Evolutionary conservation across 2,329 filamentous ascomycete species (phyloP), one percentile per base, ranked within the genome.

Genomic region (Botrytis squamosa): DNA sequence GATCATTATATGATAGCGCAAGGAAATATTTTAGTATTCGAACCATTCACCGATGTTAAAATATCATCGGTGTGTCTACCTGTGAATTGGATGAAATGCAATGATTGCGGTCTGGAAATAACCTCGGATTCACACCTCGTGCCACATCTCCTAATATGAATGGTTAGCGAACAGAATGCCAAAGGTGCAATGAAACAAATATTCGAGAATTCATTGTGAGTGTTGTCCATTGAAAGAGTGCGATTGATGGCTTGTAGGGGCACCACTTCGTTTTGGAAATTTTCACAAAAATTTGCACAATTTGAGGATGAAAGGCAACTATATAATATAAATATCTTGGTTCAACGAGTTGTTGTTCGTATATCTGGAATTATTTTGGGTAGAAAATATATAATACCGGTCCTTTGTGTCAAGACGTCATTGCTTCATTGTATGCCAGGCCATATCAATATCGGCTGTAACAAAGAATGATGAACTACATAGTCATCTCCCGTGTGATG

Each of bases 1-100:
- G 25, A 0, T 22, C 9, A 38, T 68, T 57, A 55, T 42, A 55
- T 68, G 20, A 29, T 16, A 16, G 7, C 1, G 1, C 1, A 40
- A 5, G 9, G 2, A 52, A 1, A 29, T 14, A 7, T 6, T 6
- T 12, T 3, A 0, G 5, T 16, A 0, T 29, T 55, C 6, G 12
- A 22, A 40, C 12, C 9, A 55, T 55, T 55, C 25, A 57, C 12
- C 1, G 5, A 22, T 12, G 2, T 29, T 8, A 1, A 68, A 36
- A 14, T 1, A n/a, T 52, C 5, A 7, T 40, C 20, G 3, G 8
- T 8, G 8, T 18, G 33, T 16, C 12, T 40, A 29, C n/a, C 9
- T 65, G 63, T 65, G 20, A 25, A 36, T 9, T 4, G 14, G 25
- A 40, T 16, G 10, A 36, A 46, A 25, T 49, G 4, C 14, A 36